Evolutionary conservation across 1,284 basidiomycete species (phyloP), one percentile per base, ranked within the genome.

Genomic region (Cryptococcus sp.): DNA sequence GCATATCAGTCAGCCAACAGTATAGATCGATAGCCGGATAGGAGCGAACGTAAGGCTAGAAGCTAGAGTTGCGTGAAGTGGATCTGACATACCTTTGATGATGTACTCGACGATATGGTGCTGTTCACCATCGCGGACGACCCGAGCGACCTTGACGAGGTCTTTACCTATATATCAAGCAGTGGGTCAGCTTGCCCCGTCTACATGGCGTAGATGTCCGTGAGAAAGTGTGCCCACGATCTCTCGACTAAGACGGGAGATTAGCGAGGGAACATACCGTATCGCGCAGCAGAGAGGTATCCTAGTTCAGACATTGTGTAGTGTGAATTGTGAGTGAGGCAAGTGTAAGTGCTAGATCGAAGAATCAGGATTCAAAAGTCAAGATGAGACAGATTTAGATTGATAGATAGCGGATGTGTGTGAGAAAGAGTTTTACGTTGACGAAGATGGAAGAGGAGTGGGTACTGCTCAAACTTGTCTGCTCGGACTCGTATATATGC

Each of bases 111-210:
- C 70, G 39, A 76, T 64, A 47, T 73, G 68, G 62, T 88, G 79
- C 27, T 76, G 69, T 19, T 75, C 69, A 19, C 78, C 79, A 25
- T 80, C 85, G 17, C 91, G 84, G n/a, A 93, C 90, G 57, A 94
- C 83, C 41, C 93, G 86, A 64, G 90, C 84, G 44, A 95, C 87
- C 40, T 90, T 84, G 31, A 96, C 85, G 68, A 89, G 88, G 79
- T 91, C 88, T 79, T 95, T 95, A 35, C 92, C 92, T 73, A 50
- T 10, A 5, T 35, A 13, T 10, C 31, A 13, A 48, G 10, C 8
- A 50, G 52, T 13, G 1, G 3, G 55, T 60, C 52, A 66, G 60
- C 48, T 50, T 13, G 31, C 31, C 5, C 6, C 7, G 17, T 1
- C 16, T 10, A 16, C n/a, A 42, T n/a, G 19, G n/a, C 23, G 35